Conservation (phyloP, 2,329 filamentous ascomycete genomes). For the Aaosphaeria pasadenensis region DNA sequence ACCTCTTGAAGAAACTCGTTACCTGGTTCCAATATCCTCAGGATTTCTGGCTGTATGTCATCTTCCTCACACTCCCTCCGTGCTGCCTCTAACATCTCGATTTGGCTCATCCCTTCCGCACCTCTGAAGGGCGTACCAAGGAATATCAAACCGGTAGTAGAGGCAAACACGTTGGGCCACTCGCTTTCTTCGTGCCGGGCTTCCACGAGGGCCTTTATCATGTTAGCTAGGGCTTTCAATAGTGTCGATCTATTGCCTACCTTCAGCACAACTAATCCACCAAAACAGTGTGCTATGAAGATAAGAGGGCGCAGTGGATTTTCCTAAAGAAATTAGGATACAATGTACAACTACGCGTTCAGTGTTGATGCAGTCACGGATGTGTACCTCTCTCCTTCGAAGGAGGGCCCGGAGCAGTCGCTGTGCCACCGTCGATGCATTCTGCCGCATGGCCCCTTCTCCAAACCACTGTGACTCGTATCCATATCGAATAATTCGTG, state of each 20-base stretch:
- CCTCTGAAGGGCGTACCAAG: slow-evolving; percentile 24
- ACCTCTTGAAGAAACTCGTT: slow-evolving; percentile 20
- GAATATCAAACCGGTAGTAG: slow-evolving; percentile 17
- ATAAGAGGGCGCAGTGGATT: slow-evolving; percentile 15
- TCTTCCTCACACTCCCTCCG: slow-evolving; percentile 16
- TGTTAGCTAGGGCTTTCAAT: slow-evolving; percentile 4
- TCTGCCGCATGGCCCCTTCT: slow-evolving; percentile 16
- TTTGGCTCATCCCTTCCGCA: slow-evolving; percentile 19
- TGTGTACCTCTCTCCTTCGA: slow-evolving; percentile 15
- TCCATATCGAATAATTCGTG: slow-evolving; percentile 27
- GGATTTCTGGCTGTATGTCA: slow-evolving; percentile 11
- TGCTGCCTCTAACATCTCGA: slow-evolving; percentile 21
- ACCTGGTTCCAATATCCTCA: slow-evolving; percentile 18
- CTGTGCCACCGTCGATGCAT: slow-evolving; percentile 13
- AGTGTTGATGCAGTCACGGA: neutral
- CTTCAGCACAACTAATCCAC: slow-evolving; percentile 23
- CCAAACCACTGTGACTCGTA: slow-evolving; percentile 27
- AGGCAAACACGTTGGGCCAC: slow-evolving; percentile 17
- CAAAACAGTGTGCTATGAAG: slow-evolving; percentile 24
- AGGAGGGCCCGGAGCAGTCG: slow-evolving; percentile 14
- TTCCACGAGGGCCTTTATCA: slow-evolving; percentile 12
- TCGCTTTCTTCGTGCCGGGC: slow-evolving; percentile 9
- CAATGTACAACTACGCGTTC: neutral
- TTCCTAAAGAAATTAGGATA: slow-evolving; percentile 8
- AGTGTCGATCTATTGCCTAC: slow-evolving; percentile 4